phyloP scores from a whole-genome alignment of 768 basidiomycete genomes.

The Boletus rubropictus region DNA sequence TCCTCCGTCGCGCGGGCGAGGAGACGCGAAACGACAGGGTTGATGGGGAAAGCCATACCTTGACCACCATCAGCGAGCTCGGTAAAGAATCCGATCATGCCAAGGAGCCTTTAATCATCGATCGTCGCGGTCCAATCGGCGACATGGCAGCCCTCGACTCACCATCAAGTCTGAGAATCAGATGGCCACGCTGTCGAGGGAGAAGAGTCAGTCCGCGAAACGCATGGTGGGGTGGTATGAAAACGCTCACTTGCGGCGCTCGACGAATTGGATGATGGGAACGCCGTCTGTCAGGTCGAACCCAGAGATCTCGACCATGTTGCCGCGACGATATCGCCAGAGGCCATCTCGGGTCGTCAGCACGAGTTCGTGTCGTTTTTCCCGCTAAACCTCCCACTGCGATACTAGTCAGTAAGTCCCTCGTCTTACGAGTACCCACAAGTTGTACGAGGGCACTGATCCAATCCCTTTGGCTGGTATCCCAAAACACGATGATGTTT shows the following conservation, averaged over 20 bases:
- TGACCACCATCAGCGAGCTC: conserved; percentile 5
- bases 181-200: background rate
- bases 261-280: conserved; percentile 17
- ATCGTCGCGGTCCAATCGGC: conserved; percentile 15
- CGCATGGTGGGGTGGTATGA: too few species aligned
- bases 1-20: background rate
- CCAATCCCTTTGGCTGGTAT: conserved; percentile 7
- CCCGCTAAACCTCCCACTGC: conserved; percentile 17
- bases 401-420: background rate
- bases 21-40: background rate
- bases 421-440: background rate
- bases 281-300: conserved; percentile 16
- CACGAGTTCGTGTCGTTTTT: conserved; percentile 15
- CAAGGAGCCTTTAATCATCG: conserved; percentile 3
- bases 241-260: conserved; percentile 10
- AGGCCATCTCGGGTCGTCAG: too few species aligned
- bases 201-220: background rate
- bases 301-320: conserved; percentile 19
- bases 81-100: conserved; percentile 16
- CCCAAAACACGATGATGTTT: conserved; percentile 18
- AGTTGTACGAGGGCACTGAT: background rate
- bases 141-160: conserved; percentile 9
- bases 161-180: conserved; percentile 15
- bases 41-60: background rate
- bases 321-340: conserved; percentile 21